A percentile compares a stretch with the other conserved stretches of the same genome.
These are phyloP conservation scores for Pholiota adiposa DNA, from an alignment of 1,284 basidiomycete genomes.

Conservation along the genomic window DNA sequence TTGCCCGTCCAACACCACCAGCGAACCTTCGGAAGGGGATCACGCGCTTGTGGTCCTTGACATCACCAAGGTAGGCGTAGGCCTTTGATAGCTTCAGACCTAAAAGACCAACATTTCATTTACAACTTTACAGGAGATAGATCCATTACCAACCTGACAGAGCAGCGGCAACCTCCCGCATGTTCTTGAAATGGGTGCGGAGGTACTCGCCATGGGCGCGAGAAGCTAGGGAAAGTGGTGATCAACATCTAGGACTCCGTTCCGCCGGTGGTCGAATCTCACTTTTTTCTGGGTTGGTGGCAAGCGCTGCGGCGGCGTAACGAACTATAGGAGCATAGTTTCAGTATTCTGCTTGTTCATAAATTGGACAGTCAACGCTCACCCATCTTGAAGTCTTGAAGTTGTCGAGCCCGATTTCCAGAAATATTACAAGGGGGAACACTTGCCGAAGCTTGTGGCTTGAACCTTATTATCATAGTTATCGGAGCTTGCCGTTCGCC, in stretches of 20 bases:
- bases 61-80: conserved; percentile 93
- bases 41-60: conserved; percentile 95
- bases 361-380: conserved; percentile 38
- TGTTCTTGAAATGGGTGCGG: conserved; percentile 99
- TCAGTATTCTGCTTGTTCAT: conserved; percentile 18
- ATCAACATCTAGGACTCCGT: conserved; percentile 13
- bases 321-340: conserved; percentile 62
- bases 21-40: conserved; percentile 98
- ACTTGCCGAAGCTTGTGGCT: conserved; percentile 37
- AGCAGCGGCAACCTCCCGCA: conserved; percentile 93
- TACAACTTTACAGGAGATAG: conserved; percentile 8
- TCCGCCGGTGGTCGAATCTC: conserved; percentile 12
- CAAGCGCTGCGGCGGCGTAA: conserved; percentile 86
- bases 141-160: conserved; percentile 65
- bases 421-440: conserved; percentile 22
- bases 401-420: conserved; percentile 45
- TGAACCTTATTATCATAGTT: conserved; percentile 46
- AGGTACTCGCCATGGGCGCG: conserved; percentile 96
- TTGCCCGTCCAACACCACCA: conserved; percentile 96
- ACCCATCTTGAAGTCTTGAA: conserved; percentile 75
- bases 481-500: conserved; percentile 30
- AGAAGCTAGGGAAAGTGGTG: conserved; percentile 61
- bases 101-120: conserved; percentile 32
- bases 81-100: conserved; percentile 97
- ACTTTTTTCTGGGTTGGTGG: conserved; percentile 95